Evolutionary conservation across 331 rosid genomes (phyloP), one percentile per base, ranked within the genome.

Genomic region (Phaseolus coccineus): DNA sequence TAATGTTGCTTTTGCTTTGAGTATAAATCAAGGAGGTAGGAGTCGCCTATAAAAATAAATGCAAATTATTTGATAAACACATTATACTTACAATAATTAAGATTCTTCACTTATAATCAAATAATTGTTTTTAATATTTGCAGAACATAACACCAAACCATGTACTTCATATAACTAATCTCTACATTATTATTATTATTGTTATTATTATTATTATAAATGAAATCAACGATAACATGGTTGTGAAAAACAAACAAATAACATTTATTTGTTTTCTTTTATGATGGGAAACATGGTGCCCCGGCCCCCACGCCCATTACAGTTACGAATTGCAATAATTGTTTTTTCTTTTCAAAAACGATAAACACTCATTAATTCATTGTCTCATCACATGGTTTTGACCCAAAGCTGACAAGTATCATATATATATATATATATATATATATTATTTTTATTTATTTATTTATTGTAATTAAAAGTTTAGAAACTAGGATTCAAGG

Each of bases 91-190:
- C 7, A 46, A 69, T 69, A 46, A 27, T 47, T 46, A 28, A 46
- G 59, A 69, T 69, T 47, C 42, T 69, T 69, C 74, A 11, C 12
- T 66, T 39, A 40, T 39, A 65, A 42, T 12, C 22, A 2, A n/a
- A 35, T 39, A 25, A 24, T 24, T 44, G 11, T 3, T 39, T 37
- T 37, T n/a, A 39, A 66, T 40, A 65, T 40, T 65, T 65, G 28
- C 8, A 39, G 7, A 66, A 19, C 16, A 40, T 40, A 13, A 10
- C 30, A 66, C 35, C 33, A 4, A 15, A 66, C 33, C 19, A 65
- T 65, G 24, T 9, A 39, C 4, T 39, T 65, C 31, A 39, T 19
- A 37, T n/a, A 8, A 7, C 19, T 9, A 0, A 7, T 63, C 4
- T 33, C 14, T 16, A 15, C 70, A 64, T 25, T 12, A 12, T 10